Evolutionary conservation across 495 filamentous ascomycete genomes (phyloP).

Genomic region (Talaromyces thailandensis): DNA sequence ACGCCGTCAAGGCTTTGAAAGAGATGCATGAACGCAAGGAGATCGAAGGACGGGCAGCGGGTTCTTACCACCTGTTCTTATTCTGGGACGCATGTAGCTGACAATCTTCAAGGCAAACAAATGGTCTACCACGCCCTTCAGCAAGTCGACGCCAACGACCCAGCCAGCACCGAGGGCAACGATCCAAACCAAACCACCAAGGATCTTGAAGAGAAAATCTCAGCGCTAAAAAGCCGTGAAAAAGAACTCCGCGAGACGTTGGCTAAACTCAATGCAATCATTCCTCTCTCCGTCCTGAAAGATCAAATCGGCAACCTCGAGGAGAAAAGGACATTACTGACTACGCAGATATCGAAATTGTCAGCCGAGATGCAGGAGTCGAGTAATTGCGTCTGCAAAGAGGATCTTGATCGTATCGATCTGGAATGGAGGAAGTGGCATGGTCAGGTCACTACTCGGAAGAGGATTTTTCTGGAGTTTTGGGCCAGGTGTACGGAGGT

Average conservation of each 20-base stretch:
- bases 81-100: neutral
- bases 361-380: conserved; percentile 19
- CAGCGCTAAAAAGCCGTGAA: conserved; percentile 36
- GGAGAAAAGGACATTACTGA: conserved; percentile 31
- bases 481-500: conserved; percentile 41
- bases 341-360: conserved; percentile 28
- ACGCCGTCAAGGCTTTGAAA: conserved; percentile 52
- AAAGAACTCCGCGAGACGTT: conserved; percentile 44
- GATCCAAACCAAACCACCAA: conserved; percentile 38
- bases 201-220: conserved; percentile 40
- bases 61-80: neutral
- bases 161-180: conserved; percentile 31
- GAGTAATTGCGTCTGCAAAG: conserved; percentile 31
- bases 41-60: conserved; percentile 41
- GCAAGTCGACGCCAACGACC: conserved; percentile 39
- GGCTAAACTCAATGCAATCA: conserved; percentile 33
- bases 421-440: conserved; percentile 45
- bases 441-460: conserved; percentile 31
- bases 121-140: conserved; percentile 49
- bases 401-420: conserved; percentile 40
- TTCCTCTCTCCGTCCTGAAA: conserved; percentile 44
- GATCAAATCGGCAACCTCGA: conserved; percentile 36
- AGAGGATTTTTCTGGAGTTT: conserved; percentile 42
- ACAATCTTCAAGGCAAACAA: conserved; percentile 44
- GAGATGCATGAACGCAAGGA: conserved; percentile 52